Conservation (phyloP, 108 stramenopile species). For the Conticribra weissflogii region DNA sequence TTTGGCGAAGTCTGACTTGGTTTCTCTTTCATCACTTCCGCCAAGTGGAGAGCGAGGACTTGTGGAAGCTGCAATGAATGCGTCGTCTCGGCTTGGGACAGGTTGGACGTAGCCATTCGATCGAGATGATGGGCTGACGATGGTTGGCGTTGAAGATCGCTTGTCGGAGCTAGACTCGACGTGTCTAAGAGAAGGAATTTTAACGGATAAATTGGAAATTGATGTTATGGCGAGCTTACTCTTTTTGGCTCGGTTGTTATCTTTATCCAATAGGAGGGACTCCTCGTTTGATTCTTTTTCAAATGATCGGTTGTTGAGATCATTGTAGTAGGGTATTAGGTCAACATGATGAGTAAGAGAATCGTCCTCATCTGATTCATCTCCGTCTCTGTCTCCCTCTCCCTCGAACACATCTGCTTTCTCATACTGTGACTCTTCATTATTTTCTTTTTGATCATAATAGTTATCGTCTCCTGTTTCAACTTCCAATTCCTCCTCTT, state of each 20-base stretch:
- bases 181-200: conserved; percentile 35
- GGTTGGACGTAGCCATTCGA: neutral
- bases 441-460: conserved; percentile 20
- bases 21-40: conserved; percentile 8
- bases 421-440: conserved; percentile 17
- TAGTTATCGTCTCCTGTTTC: conserved; percentile 7
- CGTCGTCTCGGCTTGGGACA: conserved; percentile 2
- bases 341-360: conserved; percentile 1
- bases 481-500: no score
- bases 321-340: conserved; percentile 68
- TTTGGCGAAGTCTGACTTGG: conserved; percentile 9
- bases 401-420: no score
- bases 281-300: conserved; percentile 32
- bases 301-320: conserved; percentile 49
- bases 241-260: conserved; percentile 14
- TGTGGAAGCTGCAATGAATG: neutral
- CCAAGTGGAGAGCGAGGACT: neutral
- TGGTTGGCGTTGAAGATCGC: neutral
- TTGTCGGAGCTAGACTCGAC: conserved; percentile 20
- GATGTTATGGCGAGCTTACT: conserved; percentile 13
- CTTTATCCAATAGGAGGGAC: conserved; percentile 12
- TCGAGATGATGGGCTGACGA: neutral
- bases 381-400: no score
- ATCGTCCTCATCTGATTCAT: conserved; percentile 9
- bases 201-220: conserved; percentile 23